Percentiles rank a stretch among this genome's conserved stretches.
phyloP scores from a whole-genome alignment of 169 alveolate genomes.

The Plasmodium yoelii region DNA sequence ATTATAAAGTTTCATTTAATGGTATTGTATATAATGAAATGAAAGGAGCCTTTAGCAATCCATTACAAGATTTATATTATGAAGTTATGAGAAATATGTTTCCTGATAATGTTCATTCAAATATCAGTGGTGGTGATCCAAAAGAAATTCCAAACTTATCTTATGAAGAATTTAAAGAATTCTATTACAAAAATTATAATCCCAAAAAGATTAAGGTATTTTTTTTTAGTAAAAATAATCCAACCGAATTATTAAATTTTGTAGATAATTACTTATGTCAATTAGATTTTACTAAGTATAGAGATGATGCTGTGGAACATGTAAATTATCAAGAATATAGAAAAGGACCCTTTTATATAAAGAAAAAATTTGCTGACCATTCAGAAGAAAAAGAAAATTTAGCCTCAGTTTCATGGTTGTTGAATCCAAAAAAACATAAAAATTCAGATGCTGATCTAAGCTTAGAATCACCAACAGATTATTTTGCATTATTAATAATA shows the following conservation, averaged over 20 bases:
- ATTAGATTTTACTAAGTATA: slow-evolving; percentile 50
- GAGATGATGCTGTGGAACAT: slow-evolving; percentile 66
- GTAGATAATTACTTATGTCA: slow-evolving; percentile 78
- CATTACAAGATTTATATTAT: slow-evolving; percentile 56
- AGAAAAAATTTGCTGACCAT: slow-evolving; percentile 55
- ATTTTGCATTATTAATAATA: slow-evolving; percentile 54
- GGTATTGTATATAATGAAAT: slow-evolving; percentile 86
- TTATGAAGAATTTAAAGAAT: slow-evolving; percentile 83
- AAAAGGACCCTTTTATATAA: slow-evolving; percentile 70
- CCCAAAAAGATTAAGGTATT: slow-evolving; percentile 87
- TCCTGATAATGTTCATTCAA: slow-evolving; percentile 83
- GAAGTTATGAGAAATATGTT: slow-evolving; percentile 62
- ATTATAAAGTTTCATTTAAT: slow-evolving; percentile 79
- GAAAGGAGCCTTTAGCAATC: slow-evolving; percentile 79
- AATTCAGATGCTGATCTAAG: slow-evolving; percentile 36
- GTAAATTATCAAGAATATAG: slow-evolving; percentile 60
- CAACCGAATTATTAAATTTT: slow-evolving; percentile 78
- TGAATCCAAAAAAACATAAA: slow-evolving; percentile 56
- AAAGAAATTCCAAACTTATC: slow-evolving; percentile 84
- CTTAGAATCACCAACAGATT: slow-evolving; percentile 64
- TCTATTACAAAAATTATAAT: slow-evolving; percentile 85
- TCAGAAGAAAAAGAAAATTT: slow-evolving; percentile 74
- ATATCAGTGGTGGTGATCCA: slow-evolving; percentile 92
- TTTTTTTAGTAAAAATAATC: slow-evolving; percentile 85
- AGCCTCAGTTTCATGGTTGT: slow-evolving; percentile 57